Evolutionary conservation across 1,284 basidiomycete species (phyloP).

Genomic region (Boletus sp.): DNA sequence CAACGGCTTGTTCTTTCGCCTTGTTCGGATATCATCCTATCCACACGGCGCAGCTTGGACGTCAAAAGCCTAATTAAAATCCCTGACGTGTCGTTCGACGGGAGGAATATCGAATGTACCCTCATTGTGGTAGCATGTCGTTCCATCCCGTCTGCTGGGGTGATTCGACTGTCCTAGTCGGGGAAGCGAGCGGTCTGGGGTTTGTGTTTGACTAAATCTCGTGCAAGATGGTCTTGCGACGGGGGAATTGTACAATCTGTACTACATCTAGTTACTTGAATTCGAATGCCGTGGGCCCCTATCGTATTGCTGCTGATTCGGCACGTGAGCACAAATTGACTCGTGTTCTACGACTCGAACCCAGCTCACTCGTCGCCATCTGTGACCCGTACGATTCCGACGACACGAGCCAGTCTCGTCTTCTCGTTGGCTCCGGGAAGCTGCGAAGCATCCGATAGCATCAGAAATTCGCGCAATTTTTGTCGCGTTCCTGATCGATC

Average conservation of each 20-base stretch:
- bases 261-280: slow-evolving; percentile 13
- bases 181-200: slow-evolving; percentile 27
- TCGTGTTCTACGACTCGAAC: no score
- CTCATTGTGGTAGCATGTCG: slow-evolving; percentile 8
- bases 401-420: background rate
- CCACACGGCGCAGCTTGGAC: background rate
- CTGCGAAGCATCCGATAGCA: slow-evolving; percentile 3
- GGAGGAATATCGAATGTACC: slow-evolving; percentile 5
- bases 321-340: slow-evolving; percentile 29
- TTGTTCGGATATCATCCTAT: slow-evolving; percentile 12
- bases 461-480: background rate
- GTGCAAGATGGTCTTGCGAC: slow-evolving; percentile 21
- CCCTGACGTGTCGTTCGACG: slow-evolving; percentile 16
- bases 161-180: slow-evolving; percentile 21
- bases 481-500: slow-evolving; percentile 16
- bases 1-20: slow-evolving; percentile 15
- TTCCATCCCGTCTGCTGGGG: slow-evolving; percentile 12
- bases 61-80: slow-evolving; percentile 7
- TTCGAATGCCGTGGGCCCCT: no score
- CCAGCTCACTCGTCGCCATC: no score
- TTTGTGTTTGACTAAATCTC: slow-evolving; percentile 30
- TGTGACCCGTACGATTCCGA: background rate
- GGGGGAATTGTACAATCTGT: slow-evolving; percentile 25
- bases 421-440: background rate
- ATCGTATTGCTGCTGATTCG: slow-evolving; percentile 7